Percentiles rank a stretch among this genome's conserved stretches.
Evolutionary conservation across 257 asterid genomes (phyloP).

Genomic region (Penstemon barbatus): DNA sequence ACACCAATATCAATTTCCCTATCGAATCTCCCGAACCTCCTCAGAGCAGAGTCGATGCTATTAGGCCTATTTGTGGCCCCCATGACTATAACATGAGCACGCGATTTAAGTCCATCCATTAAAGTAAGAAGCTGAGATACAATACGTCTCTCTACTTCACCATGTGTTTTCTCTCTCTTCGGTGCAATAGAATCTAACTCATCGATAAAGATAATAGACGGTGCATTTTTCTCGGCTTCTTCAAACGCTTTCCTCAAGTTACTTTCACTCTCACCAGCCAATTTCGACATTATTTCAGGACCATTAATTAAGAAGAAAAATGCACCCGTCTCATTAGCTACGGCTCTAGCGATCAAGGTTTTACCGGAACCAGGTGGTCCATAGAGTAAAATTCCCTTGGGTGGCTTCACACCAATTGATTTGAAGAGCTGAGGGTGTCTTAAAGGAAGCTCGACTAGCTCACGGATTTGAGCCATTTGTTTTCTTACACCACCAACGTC

Average conservation of each 20-base stretch:
- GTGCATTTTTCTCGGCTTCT: slow-evolving; percentile 53
- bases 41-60: slow-evolving; percentile 44
- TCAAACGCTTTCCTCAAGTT: slow-evolving; percentile 54
- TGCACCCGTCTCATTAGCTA: slow-evolving; percentile 53
- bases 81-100: slow-evolving; percentile 50
- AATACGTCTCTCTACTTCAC: slow-evolving; percentile 51
- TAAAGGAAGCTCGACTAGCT: slow-evolving; percentile 51
- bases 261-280: slow-evolving; percentile 55
- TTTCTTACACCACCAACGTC: slow-evolving; percentile 56
- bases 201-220: slow-evolving; percentile 45
- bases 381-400: slow-evolving; percentile 48
- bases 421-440: slow-evolving; percentile 52
- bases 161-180: slow-evolving; percentile 53
- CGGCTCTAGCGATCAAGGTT: slow-evolving; percentile 51
- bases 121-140: slow-evolving; percentile 52
- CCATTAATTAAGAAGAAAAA: slow-evolving; percentile 50
- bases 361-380: slow-evolving; percentile 60
- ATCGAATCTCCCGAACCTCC: slow-evolving; percentile 54
- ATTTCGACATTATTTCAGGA: slow-evolving; percentile 50
- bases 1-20: slow-evolving; percentile 55
- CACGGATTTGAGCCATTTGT: slow-evolving; percentile 57
- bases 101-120: slow-evolving; percentile 50
- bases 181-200: slow-evolving; percentile 56
- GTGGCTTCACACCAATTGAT: slow-evolving; percentile 53
- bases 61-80: slow-evolving; percentile 51